A percentile compares a stretch with the other conserved stretches of the same genome.
Conservation (phyloP, 208 protist species). For the Leishmania mexicana region DNA sequence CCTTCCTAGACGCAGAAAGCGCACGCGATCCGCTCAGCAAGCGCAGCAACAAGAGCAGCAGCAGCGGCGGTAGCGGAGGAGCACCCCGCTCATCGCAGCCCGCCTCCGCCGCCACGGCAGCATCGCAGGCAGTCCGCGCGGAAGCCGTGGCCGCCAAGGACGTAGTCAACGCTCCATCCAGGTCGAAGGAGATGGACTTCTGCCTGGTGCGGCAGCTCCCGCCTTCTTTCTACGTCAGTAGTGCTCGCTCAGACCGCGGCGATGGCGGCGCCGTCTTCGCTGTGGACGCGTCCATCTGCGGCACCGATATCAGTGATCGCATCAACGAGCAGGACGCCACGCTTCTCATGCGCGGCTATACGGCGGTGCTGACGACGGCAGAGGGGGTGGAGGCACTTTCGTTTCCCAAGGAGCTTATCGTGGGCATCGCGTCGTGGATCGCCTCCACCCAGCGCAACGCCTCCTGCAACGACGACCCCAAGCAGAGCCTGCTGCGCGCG, state of each 20-base stretch:
- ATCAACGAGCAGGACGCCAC: conserved; percentile 26
- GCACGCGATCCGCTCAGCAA: neutral
- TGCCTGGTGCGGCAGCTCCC: conserved; percentile 38
- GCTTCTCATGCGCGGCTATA: conserved; percentile 29
- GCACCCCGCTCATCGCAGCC: neutral
- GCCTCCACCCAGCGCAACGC: neutral
- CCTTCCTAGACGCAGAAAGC: neutral
- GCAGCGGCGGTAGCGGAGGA: neutral
- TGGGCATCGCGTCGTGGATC: conserved; percentile 46
- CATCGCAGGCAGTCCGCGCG: neutral
- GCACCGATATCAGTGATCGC: conserved; percentile 41
- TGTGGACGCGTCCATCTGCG: conserved; percentile 43
- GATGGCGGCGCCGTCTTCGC: conserved; percentile 47
- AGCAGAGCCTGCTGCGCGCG: conserved; percentile 1
- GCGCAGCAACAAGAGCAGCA: neutral
- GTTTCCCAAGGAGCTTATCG: conserved; percentile 63
- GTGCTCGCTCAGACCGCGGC: neutral
- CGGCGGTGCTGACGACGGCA: conserved; percentile 32
- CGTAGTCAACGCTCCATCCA: neutral
- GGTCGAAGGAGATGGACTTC: conserved; percentile 18
- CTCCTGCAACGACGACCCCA: neutral
- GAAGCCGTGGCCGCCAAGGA: neutral
- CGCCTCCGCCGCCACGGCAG: neutral
- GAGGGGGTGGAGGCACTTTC: conserved; percentile 34
- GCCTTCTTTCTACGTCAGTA: conserved; percentile 12